Evolutionary conservation across 345 rosid genomes (phyloP).

Genomic region (Microthlaspi erraticum): DNA sequence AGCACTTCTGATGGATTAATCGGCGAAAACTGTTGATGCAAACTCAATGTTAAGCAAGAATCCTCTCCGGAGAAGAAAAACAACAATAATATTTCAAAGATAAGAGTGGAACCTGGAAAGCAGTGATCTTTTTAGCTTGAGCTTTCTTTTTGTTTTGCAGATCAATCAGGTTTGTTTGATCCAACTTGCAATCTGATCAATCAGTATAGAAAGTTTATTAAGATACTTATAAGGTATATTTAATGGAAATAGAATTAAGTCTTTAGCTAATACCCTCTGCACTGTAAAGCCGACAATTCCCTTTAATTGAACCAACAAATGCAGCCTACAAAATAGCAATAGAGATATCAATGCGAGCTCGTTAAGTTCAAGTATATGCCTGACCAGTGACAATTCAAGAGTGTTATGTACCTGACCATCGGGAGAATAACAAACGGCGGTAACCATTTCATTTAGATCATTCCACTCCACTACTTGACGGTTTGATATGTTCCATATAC

Average conservation of each 20-base stretch:
- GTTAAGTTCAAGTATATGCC: background rate
- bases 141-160: conserved; percentile 66
- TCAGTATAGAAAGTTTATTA: conserved; percentile 4
- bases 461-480: conserved; percentile 82
- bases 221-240: background rate
- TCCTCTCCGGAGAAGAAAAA: background rate
- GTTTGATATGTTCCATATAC: conserved; percentile 82
- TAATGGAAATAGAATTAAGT: conserved; percentile 10
- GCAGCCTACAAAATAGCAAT: conserved; percentile 58
- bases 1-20: conserved; percentile 78
- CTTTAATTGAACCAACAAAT: conserved; percentile 87
- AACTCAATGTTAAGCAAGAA: conserved; percentile 21
- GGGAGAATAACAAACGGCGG: conserved; percentile 86
- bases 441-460: conserved; percentile 95
- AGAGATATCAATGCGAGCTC: conserved; percentile 20
- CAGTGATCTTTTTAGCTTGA: conserved; percentile 78
- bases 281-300: conserved; percentile 69
- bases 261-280: conserved; percentile 56
- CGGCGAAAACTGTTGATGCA: conserved; percentile 66
- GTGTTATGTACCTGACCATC: conserved; percentile 80
- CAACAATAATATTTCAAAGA: background rate
- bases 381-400: background rate
- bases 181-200: conserved; percentile 67
- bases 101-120: conserved; percentile 67
- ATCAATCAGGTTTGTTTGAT: conserved; percentile 56